These are phyloP conservation scores for Warburgia ugandensis DNA, from an alignment of 164 flowering plant genomes.

Conservation along the genomic window DNA sequence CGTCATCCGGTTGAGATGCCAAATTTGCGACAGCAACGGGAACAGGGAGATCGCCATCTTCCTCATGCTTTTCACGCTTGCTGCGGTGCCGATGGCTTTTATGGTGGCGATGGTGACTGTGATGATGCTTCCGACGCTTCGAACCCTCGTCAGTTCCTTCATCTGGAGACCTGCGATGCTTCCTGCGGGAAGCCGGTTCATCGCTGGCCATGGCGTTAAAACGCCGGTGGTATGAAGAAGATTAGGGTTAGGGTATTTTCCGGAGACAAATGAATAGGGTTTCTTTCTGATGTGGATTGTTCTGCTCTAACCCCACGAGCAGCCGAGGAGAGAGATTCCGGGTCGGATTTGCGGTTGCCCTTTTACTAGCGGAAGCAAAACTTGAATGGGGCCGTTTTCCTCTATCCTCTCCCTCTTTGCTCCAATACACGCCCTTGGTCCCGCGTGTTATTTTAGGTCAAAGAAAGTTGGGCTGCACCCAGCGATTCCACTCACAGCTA, in stretches of 20 bases:
- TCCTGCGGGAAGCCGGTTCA: conserved; percentile 16
- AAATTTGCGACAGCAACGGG: conserved; percentile 5
- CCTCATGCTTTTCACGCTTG: conserved; percentile 24
- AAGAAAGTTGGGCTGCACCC: no score
- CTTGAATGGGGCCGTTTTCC: no score
- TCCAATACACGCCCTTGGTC: no score
- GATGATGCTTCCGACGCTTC: conserved; percentile 80
- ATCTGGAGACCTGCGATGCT: conserved; percentile 24
- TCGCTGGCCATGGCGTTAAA: conserved; percentile 45
- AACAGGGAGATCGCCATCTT: conserved; percentile 13
- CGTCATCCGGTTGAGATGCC: conserved; percentile 27
- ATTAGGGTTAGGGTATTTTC: conserved; percentile 9
- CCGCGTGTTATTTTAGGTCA: no score
- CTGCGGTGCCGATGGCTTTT: conserved; percentile 45
- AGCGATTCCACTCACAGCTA: no score
- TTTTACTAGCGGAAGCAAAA: no score
- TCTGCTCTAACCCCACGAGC: no score
- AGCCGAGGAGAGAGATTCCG: no score
- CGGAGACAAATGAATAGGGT: no score
- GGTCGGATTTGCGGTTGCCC: no score
- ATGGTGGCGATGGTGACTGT: conserved; percentile 24
- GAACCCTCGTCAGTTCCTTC: conserved; percentile 49
- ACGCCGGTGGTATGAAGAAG: not conserved
- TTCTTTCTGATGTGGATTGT: no score
- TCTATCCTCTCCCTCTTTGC: no score